Conservation (phyloP, 2,329 filamentous ascomycete species). For the Didymellaceae sp. region DNA sequence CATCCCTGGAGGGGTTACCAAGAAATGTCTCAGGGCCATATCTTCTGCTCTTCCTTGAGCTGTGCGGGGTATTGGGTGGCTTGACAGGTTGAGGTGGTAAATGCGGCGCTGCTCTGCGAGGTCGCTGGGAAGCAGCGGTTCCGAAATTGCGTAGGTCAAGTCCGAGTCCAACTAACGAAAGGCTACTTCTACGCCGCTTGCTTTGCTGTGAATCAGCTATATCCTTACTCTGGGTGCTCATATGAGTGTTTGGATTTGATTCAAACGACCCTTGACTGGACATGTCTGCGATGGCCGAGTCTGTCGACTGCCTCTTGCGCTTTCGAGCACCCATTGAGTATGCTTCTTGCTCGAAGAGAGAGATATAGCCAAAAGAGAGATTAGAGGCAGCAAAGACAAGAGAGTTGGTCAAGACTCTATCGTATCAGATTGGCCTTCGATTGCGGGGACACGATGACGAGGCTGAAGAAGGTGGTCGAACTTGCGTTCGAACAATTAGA, state of each 20-base stretch:
- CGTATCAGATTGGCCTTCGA: too few relatives aligned
- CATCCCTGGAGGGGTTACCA: too few relatives aligned
- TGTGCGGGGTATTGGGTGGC: not conserved
- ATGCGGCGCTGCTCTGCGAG: not conserved
- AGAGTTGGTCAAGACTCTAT: too few relatives aligned
- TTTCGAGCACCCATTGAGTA: slow-evolving; percentile 3
- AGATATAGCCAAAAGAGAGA: not conserved
- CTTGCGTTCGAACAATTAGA: too few relatives aligned
- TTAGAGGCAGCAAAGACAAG: not conserved
- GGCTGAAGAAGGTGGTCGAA: too few relatives aligned
- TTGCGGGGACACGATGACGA: too few relatives aligned
- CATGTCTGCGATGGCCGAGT: slow-evolving; percentile 18
- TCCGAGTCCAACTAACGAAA: not conserved
- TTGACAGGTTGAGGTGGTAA: not conserved
- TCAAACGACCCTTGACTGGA: not conserved
- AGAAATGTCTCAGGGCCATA: too few relatives aligned
- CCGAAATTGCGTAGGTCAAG: not conserved
- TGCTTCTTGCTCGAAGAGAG: too few relatives aligned
- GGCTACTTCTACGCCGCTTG: not conserved
- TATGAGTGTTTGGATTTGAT: not conserved
- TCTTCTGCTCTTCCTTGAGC: not conserved
- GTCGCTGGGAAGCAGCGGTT: slow-evolving; percentile 10
- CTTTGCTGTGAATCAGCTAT: not conserved
- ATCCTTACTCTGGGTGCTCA: not conserved
- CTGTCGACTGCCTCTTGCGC: slow-evolving; percentile 10